These are phyloP conservation scores for Haematococcus lacustris DNA, from an alignment of 139 green algal species.

Conservation along the genomic window DNA sequence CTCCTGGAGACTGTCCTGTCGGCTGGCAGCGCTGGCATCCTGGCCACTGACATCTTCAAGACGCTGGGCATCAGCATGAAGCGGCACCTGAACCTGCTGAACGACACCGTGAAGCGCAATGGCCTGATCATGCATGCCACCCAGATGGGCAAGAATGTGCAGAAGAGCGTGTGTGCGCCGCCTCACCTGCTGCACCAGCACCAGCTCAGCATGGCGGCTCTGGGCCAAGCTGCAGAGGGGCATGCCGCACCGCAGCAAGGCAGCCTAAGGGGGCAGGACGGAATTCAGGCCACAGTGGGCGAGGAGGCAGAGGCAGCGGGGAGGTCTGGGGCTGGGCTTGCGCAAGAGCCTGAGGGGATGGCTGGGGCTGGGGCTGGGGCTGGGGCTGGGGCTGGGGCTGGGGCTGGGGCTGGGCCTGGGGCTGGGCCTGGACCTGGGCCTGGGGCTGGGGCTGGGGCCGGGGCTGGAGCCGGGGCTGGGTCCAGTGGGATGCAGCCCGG, in stretches of 20 bases:
- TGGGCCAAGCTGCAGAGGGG: background rate
- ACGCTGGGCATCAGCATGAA: conserved; percentile 13
- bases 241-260: background rate
- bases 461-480: no score
- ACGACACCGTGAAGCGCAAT: conserved; percentile 19
- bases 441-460: no score
- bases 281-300: background rate
- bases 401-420: no score
- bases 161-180: conserved; percentile 33
- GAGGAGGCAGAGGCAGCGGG: background rate
- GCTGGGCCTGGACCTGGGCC: no score
- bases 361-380: no score
- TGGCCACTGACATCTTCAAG: conserved; percentile 18
- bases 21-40: conserved; percentile 9
- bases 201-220: no score
- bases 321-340: background rate
- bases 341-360: no score
- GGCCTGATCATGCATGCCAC: conserved; percentile 3
- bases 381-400: no score
- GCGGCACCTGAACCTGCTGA: conserved; percentile 6
- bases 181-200: conserved; percentile 21
- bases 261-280: background rate
- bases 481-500: no score
- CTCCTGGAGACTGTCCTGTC: conserved; percentile 22
- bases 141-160: conserved; percentile 10